Percentiles rank a stretch among this genome's conserved stretches.
Conservation (phyloP, 2,329 filamentous ascomycete species). For the Pseudogymnoascus sp. region DNA sequence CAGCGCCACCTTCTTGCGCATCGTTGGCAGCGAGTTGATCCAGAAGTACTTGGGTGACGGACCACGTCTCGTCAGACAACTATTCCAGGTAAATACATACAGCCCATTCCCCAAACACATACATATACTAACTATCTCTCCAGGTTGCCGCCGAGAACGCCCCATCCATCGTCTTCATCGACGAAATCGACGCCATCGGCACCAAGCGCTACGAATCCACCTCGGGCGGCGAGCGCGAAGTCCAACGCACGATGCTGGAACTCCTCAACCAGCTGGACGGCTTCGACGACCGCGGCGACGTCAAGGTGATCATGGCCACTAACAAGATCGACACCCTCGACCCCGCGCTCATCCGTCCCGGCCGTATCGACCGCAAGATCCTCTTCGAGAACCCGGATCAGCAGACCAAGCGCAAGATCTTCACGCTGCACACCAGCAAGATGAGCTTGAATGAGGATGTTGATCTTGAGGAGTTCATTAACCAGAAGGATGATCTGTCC, state of each 20-base stretch:
- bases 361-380: conserved; percentile 98
- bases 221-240: conserved; percentile 91
- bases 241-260: conserved; percentile 97
- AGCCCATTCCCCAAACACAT: neutral
- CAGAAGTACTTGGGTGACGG: conserved; percentile 98
- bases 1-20: conserved; percentile 95
- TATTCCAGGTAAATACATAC: conserved; percentile 62
- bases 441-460: conserved; percentile 96
- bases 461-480: conserved; percentile 98
- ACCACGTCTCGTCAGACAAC: conserved; percentile 85
- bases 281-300: conserved; percentile 96
- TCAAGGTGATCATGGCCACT: conserved; percentile 99
- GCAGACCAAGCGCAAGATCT: conserved; percentile 96
- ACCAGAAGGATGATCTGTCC: conserved; percentile 93
- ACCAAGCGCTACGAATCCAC: conserved; percentile 98
- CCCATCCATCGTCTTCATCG: conserved; percentile 96
- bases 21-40: conserved; percentile 93
- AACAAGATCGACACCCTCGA: conserved; percentile 99
- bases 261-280: conserved; percentile 96
- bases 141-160: conserved; percentile 90
- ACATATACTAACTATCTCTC: conserved; percentile 18
- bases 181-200: conserved; percentile 97
- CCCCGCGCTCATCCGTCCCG: conserved; percentile 89
- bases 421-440: conserved; percentile 95
- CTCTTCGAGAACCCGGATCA: conserved; percentile 62